Base-by-base conservation (phyloP, 148 eudicot genomes). In the Rhododendron molle region DNA sequence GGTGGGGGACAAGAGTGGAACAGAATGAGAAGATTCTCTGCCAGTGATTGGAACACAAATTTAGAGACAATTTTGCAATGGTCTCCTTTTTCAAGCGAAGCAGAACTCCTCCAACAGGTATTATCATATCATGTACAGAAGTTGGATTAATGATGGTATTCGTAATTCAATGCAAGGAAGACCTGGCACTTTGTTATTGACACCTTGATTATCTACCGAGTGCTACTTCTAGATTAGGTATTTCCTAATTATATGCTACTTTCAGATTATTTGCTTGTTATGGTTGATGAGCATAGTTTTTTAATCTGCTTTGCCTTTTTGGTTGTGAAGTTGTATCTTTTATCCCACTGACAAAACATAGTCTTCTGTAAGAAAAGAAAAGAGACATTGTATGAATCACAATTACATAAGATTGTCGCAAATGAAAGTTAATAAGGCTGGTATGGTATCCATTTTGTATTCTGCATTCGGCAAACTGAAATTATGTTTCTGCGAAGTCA, bases 71-170 rank as follows among this genome's bases (percentile, higher is more conserved):
- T 97, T n/a, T 85, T 91, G 78, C 88, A 90, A 80, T 97, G 99
- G 99, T 95, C 98, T 82, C 99, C 99, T 26, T 97, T 92, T 92
- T 90, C 94, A 89, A 92, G 89, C 87, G 98, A 97, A 90, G 92
- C 90, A 11, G 94, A 97, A 87, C 98, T 97, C 85, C 91, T 93
- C 54, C 92, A 84, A 84, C 99, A 97, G 99, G 99, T 96, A 28
- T 32, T 50, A 3, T 30, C 44, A 40, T 46, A 46, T 46, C 43
- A 43, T 78, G 34, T 84, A 44, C 36, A 11, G 54, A 65, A 67
- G 49, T 16, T 83, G 46, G 30, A 20, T 49, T 83, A 34, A 12
- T 43, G 5, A 44, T n/a, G 46, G n/a, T 43, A 15, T 14, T 82
- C 16, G 3, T 46, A 7, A 16, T 43, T 82, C 30, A 44, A 28